Base-by-base conservation (phyloP, 106 monocot species). In the Iris macrosiphon region DNA sequence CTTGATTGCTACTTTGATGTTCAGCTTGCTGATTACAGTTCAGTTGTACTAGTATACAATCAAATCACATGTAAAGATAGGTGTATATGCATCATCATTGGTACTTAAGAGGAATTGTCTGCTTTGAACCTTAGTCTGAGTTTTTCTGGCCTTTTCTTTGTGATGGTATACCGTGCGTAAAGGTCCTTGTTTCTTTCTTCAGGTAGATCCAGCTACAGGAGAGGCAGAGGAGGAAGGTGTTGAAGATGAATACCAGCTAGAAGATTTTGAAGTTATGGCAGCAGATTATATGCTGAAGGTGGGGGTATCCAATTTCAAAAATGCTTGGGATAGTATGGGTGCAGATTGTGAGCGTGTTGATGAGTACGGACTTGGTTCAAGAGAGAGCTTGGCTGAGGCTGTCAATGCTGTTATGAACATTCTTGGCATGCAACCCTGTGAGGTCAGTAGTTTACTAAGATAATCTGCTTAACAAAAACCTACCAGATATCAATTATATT, bases 341-440 rank as follows among this genome's bases (percentile, higher is more conserved):
- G 46, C 73, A 20, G 98, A 84, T 23, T 70, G 35, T 42, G 98
- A 98, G 66, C 73, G 78, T 19, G 60, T 87, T 42, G 98, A 98
- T 63, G 98, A 98, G 55, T 98, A 98, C 52, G 91, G 87, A 7
- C 91, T 98, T 51, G 96, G 96, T 39, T 83, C 63, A n/a, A 77
- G 83, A 42, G 98, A 98, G 59, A 83, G 79, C 68, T 63, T 98
- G 57, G 68, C 75, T 1, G 87, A 87, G 60, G 87, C 98, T 42
- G 91, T 98, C 14, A 68, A 28, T 73, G 98, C 91, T 64, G 98
- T 98, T 30, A 78, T 84, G 31, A 68, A 58, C 60, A 78, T 98
- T 51, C 83, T 98, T 56, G 98, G 98, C 72, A 91, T 98, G 91
- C 87, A 83, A 41, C 87, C 98, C 8, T 98, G 98, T 32, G 98